Percentiles rank a stretch among this genome's conserved stretches.
These are phyloP conservation scores for Biscogniauxia sp. DNA, from an alignment of 2,329 filamentous ascomycete species.

Conservation along the genomic window DNA sequence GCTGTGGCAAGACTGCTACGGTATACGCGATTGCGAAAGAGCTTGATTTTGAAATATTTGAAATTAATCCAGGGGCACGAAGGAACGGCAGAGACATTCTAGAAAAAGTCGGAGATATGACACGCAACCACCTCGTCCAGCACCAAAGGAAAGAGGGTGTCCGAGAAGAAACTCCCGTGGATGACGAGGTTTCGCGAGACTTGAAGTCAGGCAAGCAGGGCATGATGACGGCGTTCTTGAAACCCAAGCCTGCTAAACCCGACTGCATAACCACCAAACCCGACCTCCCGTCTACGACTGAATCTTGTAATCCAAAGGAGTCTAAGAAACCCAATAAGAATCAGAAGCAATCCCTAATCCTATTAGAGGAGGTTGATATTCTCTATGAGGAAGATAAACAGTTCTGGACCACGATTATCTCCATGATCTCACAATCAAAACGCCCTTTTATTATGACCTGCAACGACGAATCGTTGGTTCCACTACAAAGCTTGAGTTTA, in stretches of 20 bases:
- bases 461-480: conserved; percentile 83
- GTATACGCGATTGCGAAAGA: conserved; percentile 92
- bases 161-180: conserved; percentile 30
- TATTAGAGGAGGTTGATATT: conserved; percentile 91
- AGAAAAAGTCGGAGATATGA: conserved; percentile 95
- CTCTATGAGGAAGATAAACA: conserved; percentile 94
- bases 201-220: conserved; percentile 70
- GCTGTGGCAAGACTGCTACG: conserved; percentile 89
- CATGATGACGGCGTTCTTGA: conserved; percentile 81
- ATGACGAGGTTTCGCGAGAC: conserved; percentile 53
- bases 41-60: conserved; percentile 89
- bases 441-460: conserved; percentile 94
- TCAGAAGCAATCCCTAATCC: conserved; percentile 91
- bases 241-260: conserved; percentile 40
- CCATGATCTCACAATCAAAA: conserved; percentile 79
- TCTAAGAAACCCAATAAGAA: conserved; percentile 39
- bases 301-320: conserved; percentile 23
- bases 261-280: conserved; percentile 32
- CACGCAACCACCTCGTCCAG: conserved; percentile 83
- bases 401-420: conserved; percentile 83
- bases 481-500: conserved; percentile 69
- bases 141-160: conserved; percentile 39
- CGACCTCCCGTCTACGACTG: conserved; percentile 3
- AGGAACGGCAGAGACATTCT: conserved; percentile 86
- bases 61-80: conserved; percentile 82